Base-by-base conservation (phyloP, 345 rosid species). In the Citrus mangshanensis region DNA sequence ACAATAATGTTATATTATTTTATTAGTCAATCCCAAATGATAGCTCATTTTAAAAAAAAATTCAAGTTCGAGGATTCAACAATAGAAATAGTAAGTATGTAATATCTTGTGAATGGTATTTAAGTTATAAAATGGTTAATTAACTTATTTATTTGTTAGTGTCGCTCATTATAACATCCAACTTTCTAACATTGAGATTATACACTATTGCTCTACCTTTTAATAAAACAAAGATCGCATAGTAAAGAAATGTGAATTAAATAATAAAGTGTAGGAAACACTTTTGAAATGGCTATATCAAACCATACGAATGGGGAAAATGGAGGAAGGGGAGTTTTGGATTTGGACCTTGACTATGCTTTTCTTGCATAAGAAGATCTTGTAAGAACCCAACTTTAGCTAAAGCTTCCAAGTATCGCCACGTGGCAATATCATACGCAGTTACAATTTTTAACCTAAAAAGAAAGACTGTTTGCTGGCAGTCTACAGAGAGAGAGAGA, bases 341-440 rank as follows among this genome's bases (percentile, higher is more conserved):
- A 86, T 86, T 84, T 87, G 86, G 82, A 89, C 87, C 85, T 86
- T 87, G 92, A 87, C 91, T 85, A 78, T 89, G 91, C 94, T 90
- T 90, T 90, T 85, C 92, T 90, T 90, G 84, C 80, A 49, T 81
- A 77, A 46, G 81, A 87, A 86, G 94, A 87, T 86, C 85, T 86
- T 75, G 70, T 49, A 42, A 21, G 72, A 77, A 73, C 79, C 66
- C 28, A 0, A 81, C 85, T 81, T 88, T 84, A 24, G 28, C 60
- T 55, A 81, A 90, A 88, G 91, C 82, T 82, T 51, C 82, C 81
- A 38, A 61, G 30, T 35, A 60, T 55, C n/a, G 71, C 73, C 80
- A 79, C 75, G 63, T 80, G 72, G 79, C 78, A 83, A n/a, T 51
- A 21, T 51, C 3, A 22, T 9, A 30, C 54, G 5, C 12, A 16